Percentiles rank a stretch among this genome's conserved stretches.
phyloP scores from a whole-genome alignment of 805 yeast genomes.

The Ogataea populi-albae region DNA sequence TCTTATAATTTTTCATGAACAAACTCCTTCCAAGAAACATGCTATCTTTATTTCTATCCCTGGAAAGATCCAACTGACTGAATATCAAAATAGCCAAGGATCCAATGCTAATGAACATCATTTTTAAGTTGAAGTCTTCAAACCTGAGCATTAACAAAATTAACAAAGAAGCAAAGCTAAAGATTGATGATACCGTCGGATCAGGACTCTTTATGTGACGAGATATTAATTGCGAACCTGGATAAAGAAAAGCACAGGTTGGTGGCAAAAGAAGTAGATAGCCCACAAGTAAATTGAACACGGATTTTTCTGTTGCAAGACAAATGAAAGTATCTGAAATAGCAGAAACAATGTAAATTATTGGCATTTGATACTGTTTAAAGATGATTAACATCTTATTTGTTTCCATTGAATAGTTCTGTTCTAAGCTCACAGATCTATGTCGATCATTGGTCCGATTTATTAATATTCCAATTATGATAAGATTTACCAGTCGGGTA shows the following conservation, averaged over 20 bases:
- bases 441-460: slow-evolving; percentile 8
- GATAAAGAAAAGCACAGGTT: slow-evolving; percentile 16
- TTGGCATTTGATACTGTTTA: slow-evolving; percentile 17
- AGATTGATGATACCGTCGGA: slow-evolving; percentile 11
- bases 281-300: slow-evolving; percentile 11
- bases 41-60: slow-evolving; percentile 10
- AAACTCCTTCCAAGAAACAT: slow-evolving; percentile 23
- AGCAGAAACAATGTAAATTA: slow-evolving; percentile 16
- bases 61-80: slow-evolving; percentile 29
- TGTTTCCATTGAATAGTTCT: slow-evolving; percentile 16
- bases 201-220: slow-evolving; percentile 8
- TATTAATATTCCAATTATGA: slow-evolving; percentile 21
- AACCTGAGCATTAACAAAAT: slow-evolving; percentile 12
- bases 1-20: slow-evolving; percentile 23
- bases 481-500: slow-evolving; percentile 25
- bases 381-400: slow-evolving; percentile 5
- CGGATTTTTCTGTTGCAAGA: neutral
- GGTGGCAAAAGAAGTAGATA: slow-evolving; percentile 24
- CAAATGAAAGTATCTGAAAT: slow-evolving; percentile 13
- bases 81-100: slow-evolving; percentile 27
- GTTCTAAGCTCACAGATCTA: slow-evolving; percentile 20
- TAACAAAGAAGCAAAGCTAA: slow-evolving; percentile 9
- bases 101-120: slow-evolving; percentile 31
- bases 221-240: slow-evolving; percentile 4
- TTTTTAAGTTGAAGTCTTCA: slow-evolving; percentile 24